A percentile compares a stretch with the other conserved stretches of the same genome.
phyloP scores from a whole-genome alignment of 148 eudicot genomes.

The Pharnaceum exiguum region DNA sequence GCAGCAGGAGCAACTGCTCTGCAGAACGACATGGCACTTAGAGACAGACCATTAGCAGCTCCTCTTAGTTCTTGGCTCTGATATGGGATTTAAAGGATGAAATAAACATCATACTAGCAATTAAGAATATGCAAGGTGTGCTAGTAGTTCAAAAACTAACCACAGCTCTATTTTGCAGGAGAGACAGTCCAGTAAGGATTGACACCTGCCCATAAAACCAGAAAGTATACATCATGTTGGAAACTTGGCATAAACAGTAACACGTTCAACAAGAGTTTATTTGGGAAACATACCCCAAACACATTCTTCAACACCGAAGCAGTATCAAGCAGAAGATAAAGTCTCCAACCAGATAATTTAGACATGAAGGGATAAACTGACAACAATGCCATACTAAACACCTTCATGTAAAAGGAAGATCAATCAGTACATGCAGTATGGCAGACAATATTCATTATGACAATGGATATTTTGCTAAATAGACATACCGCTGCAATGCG shows the following conservation, averaged over 20 bases:
- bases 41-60: slow-evolving; percentile 67
- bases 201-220: slow-evolving; percentile 19
- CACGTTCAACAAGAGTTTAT: background rate
- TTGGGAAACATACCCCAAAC: slow-evolving; percentile 25
- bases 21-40: slow-evolving; percentile 58
- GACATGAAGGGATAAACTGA: slow-evolving; percentile 35
- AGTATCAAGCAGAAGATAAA: slow-evolving; percentile 23
- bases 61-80: slow-evolving; percentile 68
- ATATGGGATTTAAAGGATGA: background rate
- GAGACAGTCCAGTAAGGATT: slow-evolving; percentile 35
- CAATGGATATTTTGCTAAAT: background rate
- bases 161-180: slow-evolving; percentile 46
- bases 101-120: background rate
- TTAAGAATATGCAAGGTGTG: background rate
- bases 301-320: slow-evolving; percentile 37
- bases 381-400: slow-evolving; percentile 29
- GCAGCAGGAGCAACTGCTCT: slow-evolving; percentile 69
- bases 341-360: slow-evolving; percentile 24
- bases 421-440: background rate
- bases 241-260: background rate
- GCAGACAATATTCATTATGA: background rate
- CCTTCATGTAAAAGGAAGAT: slow-evolving; percentile 24
- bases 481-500: slow-evolving; percentile 36
- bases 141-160: slow-evolving; percentile 18
- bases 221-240: background rate